These are phyloP conservation scores for Cyanodermella asteris DNA, from an alignment of 2,329 filamentous ascomycete species.

Conservation along the genomic window DNA sequence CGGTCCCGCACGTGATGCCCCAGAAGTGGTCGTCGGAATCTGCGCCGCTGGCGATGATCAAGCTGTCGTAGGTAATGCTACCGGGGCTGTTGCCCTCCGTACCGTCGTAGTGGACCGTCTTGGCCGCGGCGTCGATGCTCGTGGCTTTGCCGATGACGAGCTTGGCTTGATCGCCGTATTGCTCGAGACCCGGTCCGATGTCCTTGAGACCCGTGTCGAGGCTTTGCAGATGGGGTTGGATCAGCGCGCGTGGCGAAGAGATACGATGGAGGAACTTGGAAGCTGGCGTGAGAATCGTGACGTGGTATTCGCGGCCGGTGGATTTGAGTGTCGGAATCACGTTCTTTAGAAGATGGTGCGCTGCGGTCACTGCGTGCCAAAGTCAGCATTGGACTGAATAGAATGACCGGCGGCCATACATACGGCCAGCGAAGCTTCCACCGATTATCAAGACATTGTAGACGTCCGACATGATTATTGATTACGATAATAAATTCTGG, in stretches of 20 bases:
- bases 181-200: conserved; percentile 27
- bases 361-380: too few species aligned
- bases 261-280: conserved; percentile 30
- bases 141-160: conserved; percentile 30
- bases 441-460: too few species aligned
- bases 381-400: too few species aligned
- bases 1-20: conserved; percentile 20
- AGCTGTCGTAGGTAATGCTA: conserved; percentile 27
- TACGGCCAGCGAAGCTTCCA: too few species aligned
- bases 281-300: conserved; percentile 34
- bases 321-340: conserved; percentile 12
- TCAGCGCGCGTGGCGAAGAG: conserved; percentile 30
- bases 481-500: too few species aligned
- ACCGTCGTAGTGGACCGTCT: conserved; percentile 22
- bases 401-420: too few species aligned
- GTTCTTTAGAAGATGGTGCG: conserved; percentile 17
- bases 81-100: too few species aligned
- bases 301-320: conserved; percentile 25
- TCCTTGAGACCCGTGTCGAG: conserved; percentile 26
- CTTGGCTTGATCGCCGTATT: conserved; percentile 26
- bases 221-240: conserved; percentile 24
- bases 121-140: conserved; percentile 20
- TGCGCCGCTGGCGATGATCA: conserved; percentile 34
- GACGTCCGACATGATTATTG: too few species aligned
- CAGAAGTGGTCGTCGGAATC: conserved; percentile 23